Base-by-base conservation (phyloP, 2,329 filamentous ascomycete genomes). In the Grosmannia penicillata region DNA sequence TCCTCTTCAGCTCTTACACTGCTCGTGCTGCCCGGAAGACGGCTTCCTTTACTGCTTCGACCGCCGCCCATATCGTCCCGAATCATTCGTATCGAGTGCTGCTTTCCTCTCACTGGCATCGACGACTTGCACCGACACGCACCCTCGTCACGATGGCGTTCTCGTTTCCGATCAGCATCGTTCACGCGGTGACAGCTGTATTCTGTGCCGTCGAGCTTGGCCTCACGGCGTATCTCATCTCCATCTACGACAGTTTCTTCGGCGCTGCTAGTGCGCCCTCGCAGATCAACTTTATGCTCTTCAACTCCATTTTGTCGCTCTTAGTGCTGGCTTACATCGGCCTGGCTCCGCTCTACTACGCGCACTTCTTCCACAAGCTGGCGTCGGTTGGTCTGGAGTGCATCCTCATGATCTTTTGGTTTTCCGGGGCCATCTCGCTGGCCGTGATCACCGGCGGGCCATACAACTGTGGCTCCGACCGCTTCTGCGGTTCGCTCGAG, bases 321-420 rank as follows among this genome's bases (percentile, higher is more conserved):
- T 66, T 91, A 45, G 61, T 78, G 5, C 66, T 89, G 25, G 56
- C 70, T 39, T 89, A 86, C 56, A 68, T 93, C 43, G 66, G 75
- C 49, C 45, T 87, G 36, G 65, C 76, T 3, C 82, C 82, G 1
- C 61, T 71, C 31, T 77, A 75, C 57, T 63, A 75, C 49, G 65
- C 70, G 4, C 61, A 62, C 19, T 49, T 75, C 10, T 76, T 77
- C 49, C 74, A 84, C 56, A 70, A 68, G 37, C 72, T 74, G 36
- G 73, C 68, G 32, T 71, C 85, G 14, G 62, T 87, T 15, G 75
- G 51, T 2, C 65, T 83, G 24, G 82, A 93, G 51, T 65, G 63
- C 33, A 47, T 91, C 19, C 91, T 83, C 9, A 78, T 80, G 60
- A 66, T 93, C 40, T 93, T 93, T 64, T 94, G 86, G 86, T 91